Percentiles rank a stretch among this genome's conserved stretches.
phyloP scores from a whole-genome alignment of 2,329 filamentous ascomycete species.

The Pyrenophora graminea region DNA sequence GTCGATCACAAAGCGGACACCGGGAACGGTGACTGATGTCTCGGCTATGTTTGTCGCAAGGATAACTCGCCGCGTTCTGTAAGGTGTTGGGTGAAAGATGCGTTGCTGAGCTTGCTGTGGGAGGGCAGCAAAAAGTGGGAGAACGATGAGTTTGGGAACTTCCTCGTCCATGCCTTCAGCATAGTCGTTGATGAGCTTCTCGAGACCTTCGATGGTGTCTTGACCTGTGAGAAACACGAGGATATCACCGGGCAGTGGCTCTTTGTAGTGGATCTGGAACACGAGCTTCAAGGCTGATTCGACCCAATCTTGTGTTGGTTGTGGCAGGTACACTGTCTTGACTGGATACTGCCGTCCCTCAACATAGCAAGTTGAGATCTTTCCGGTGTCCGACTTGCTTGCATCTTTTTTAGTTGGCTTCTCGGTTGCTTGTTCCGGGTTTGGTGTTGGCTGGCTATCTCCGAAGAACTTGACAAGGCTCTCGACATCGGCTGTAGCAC shows the following conservation, averaged over 20 bases:
- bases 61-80: conserved; percentile 84
- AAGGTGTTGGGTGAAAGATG: conserved; percentile 76
- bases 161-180: conserved; percentile 71
- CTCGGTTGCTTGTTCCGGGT: conserved; percentile 16
- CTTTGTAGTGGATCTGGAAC: conserved; percentile 82
- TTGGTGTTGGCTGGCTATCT: conserved; percentile 15
- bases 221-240: conserved; percentile 91
- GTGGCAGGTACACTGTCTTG: conserved; percentile 72
- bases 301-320: conserved; percentile 78
- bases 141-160: conserved; percentile 71
- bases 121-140: conserved; percentile 88
- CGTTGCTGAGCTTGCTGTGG: conserved; percentile 83
- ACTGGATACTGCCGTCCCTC: conserved; percentile 89
- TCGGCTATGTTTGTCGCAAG: conserved; percentile 98
- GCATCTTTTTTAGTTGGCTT: background rate
- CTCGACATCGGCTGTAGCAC: conserved; percentile 89
- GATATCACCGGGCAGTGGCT: conserved; percentile 91
- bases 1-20: conserved; percentile 89
- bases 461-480: conserved; percentile 76
- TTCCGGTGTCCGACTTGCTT: background rate
- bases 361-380: conserved; percentile 64
- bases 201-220: conserved; percentile 84
- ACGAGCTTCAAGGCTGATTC: conserved; percentile 81
- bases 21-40: conserved; percentile 93
- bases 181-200: conserved; percentile 80